Evolutionary conservation across 176 grass and related monocot species (phyloP), one percentile per base, ranked within the genome.

Genomic region (Bonia amplexicaulis): DNA sequence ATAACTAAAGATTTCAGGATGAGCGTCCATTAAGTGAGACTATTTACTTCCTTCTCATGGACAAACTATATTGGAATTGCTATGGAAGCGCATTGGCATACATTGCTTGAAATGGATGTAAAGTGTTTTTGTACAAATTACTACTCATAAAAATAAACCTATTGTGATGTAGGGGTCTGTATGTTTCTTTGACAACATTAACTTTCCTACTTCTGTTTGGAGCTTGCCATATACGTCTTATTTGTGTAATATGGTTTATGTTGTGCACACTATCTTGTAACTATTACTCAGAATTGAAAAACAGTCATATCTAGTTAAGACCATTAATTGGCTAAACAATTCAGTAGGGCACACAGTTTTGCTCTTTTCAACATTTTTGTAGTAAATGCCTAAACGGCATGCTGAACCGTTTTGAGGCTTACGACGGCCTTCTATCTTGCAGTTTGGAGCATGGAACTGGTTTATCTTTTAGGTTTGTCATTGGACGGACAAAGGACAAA

Each of bases 391-490:
- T 71, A 64, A 80, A 45, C 16, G 57, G 65, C 16, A 54, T 35
- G 67, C 37, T 63, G 67, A 80, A 42, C 49, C 14, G 40, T 78
- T 44, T 71, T 53, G 27, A 23, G 22, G 49, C 84, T 87, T 54
- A 87, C 3, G 77, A 5, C 13, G 53, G 64, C 68, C 48, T 64
- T 85, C 13, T 55, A 68, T 88, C 44, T 89, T 90, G 71, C 88
- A 99, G 96, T 71, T 95, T 99, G 75, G 96, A 96, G 62, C 89
- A 91, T 85, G 84, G 73, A 75, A 93, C 85, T 90, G 91, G 95
- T 69, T 90, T 98, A 82, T 86, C 92, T 79, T 94, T 95, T 95
- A 93, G 95, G 67, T 98, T 98, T 95, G 93, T 98, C 10, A 76
- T 95, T 92, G 86, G 61, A 26, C 83, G 33, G 37, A 89, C 91